A percentile compares a stretch with the other conserved stretches of the same genome.
These are phyloP conservation scores for Kodamaea fukazawae DNA, from an alignment of 805 yeast species.

Conservation along the genomic window DNA sequence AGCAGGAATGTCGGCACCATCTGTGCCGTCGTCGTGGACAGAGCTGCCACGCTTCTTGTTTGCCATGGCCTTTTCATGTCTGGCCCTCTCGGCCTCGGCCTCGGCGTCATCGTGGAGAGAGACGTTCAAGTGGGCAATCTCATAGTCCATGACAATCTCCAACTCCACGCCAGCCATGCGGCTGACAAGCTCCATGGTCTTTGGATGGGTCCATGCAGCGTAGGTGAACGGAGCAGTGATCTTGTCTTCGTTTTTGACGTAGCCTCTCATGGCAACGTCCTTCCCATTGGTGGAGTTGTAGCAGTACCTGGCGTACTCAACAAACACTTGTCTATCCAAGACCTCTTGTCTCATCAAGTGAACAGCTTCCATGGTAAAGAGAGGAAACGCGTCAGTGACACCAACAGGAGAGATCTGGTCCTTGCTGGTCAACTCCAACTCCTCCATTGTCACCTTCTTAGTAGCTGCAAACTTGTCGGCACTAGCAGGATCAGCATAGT, in stretches of 20 bases:
- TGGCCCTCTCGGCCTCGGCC: slow-evolving; percentile 20
- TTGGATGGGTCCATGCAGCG: slow-evolving; percentile 60
- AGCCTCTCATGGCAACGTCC: slow-evolving; percentile 52
- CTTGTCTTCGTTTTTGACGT: slow-evolving; percentile 32
- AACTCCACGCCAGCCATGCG: slow-evolving; percentile 60
- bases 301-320: slow-evolving; percentile 43
- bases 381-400: slow-evolving; percentile 58
- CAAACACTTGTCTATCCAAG: slow-evolving; percentile 44
- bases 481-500: slow-evolving; percentile 18
- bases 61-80: slow-evolving; percentile 4
- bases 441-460: slow-evolving; percentile 42
- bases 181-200: slow-evolving; percentile 50
- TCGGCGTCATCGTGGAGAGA: slow-evolving; percentile 41
- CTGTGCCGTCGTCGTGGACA: slow-evolving; percentile 8
- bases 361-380: slow-evolving; percentile 59
- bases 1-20: slow-evolving; percentile 46
- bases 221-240: slow-evolving; percentile 48
- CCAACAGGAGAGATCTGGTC: slow-evolving; percentile 54
- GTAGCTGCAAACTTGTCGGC: slow-evolving; percentile 23
- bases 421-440: slow-evolving; percentile 45
- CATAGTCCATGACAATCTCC: slow-evolving; percentile 56
- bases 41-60: slow-evolving; percentile 10
- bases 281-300: slow-evolving; percentile 47
- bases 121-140: slow-evolving; percentile 52
- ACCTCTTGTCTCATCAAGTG: slow-evolving; percentile 57